Conservation (phyloP, 139 green algal species). For the Tetradesmus obliquus region DNA sequence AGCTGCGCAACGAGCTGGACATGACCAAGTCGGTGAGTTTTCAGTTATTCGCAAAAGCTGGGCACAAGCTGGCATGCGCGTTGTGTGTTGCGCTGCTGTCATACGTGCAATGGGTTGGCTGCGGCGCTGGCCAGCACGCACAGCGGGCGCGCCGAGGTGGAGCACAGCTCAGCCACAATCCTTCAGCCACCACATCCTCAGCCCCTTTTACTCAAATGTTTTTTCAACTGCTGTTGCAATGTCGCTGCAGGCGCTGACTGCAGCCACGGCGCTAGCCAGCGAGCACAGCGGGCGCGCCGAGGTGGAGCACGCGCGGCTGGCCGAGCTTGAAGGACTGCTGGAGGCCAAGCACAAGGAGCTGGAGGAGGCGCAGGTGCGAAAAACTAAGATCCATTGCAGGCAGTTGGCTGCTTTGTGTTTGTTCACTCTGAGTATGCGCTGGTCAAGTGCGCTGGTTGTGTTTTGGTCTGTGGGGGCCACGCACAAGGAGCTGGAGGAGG, state of each 20-base stretch:
- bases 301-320: slow-evolving; percentile 27
- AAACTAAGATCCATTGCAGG: background rate
- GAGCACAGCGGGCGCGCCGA: slow-evolving; percentile 28
- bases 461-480: background rate
- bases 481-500: slow-evolving; percentile 61
- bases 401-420: background rate
- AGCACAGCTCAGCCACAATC: too few relatives aligned
- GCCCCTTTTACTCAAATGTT: background rate
- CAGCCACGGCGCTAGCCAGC: background rate
- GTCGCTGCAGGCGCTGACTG: background rate
- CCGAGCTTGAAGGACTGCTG: slow-evolving; percentile 60
- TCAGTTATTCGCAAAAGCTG: background rate
- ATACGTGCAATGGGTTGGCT: background rate
- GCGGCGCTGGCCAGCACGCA: background rate
- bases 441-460: too few relatives aligned
- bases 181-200: too few relatives aligned
- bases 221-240: background rate
- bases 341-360: slow-evolving; percentile 60
- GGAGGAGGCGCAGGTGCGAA: slow-evolving; percentile 51
- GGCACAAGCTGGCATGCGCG: too few relatives aligned
- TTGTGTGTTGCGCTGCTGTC: too few relatives aligned
- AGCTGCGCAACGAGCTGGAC: slow-evolving; percentile 45
- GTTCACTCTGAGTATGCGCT: background rate
- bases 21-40: slow-evolving; percentile 38
- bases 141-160: too few relatives aligned